Percentiles rank a stretch among this genome's conserved stretches.
These are phyloP conservation scores for Aspergillus jensenii DNA, from an alignment of 2,329 filamentous ascomycete species.

Conservation along the genomic window DNA sequence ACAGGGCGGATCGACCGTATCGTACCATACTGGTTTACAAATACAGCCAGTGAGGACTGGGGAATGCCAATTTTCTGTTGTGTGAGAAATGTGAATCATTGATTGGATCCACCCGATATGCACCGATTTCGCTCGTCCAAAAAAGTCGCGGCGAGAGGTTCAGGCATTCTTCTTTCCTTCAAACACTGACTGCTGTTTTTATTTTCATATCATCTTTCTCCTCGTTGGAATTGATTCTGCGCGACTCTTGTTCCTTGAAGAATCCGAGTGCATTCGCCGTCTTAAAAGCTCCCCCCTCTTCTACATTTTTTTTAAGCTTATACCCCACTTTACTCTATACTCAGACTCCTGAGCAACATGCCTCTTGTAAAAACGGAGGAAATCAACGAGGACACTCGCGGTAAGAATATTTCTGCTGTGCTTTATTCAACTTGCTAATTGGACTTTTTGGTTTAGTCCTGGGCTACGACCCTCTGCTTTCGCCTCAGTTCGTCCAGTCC, in stretches of 20 bases:
- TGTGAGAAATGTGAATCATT: slow-evolving; percentile 14
- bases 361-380: slow-evolving; percentile 42
- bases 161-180: not conserved
- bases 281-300: slow-evolving; percentile 2
- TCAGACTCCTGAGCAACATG: slow-evolving; percentile 29
- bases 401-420: slow-evolving; percentile 28
- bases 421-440: not conserved
- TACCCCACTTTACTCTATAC: not conserved
- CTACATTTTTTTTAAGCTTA: not conserved
- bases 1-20: not conserved
- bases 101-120: slow-evolving; percentile 9
- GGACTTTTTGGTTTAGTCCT: slow-evolving; percentile 62
- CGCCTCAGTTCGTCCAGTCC: slow-evolving; percentile 79
- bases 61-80: slow-evolving; percentile 6
- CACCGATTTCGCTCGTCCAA: slow-evolving; percentile 9
- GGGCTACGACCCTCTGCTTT: slow-evolving; percentile 90
- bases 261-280: not conserved
- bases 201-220: not conserved
- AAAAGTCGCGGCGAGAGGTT: slow-evolving; percentile 1
- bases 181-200: not conserved
- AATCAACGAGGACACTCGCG: slow-evolving; percentile 47
- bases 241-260: not conserved
- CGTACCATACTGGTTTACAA: slow-evolving; percentile 1
- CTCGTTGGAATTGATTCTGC: not conserved
- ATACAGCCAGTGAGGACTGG: not conserved